Percentiles rank a stretch among this genome's conserved stretches.
Conservation (phyloP, 495 filamentous ascomycete species). For the Neurospora hispaniola region DNA sequence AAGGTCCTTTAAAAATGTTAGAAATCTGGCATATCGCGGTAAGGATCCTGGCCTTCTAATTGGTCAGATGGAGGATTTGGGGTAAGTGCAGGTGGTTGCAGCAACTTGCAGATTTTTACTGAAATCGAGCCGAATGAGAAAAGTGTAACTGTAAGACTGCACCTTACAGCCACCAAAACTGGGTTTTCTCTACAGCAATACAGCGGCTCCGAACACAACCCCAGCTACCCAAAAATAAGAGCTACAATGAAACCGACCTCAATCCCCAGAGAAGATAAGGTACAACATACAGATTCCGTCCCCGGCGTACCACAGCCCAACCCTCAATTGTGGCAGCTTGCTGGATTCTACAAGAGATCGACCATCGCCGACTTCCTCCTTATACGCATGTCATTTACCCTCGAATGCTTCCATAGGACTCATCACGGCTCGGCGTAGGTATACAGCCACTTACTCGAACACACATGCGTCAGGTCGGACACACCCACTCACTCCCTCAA, state of each 20-base stretch:
- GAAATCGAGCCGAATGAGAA: too few relatives aligned
- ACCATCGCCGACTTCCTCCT: background rate
- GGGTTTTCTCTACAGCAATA: too few relatives aligned
- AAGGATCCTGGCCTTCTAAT: too few relatives aligned
- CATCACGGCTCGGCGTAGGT: background rate
- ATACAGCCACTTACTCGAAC: background rate
- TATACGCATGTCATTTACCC: background rate
- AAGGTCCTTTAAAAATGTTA: too few relatives aligned
- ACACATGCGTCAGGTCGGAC: background rate
- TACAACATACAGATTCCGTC: background rate
- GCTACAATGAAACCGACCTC: background rate
- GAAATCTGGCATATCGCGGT: too few relatives aligned
- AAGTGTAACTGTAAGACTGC: too few relatives aligned
- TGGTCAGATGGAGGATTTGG: too few relatives aligned
- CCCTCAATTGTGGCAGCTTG: background rate
- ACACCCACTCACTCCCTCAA: background rate
- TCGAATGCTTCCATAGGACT: background rate
- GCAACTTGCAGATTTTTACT: too few relatives aligned
- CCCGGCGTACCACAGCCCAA: background rate
- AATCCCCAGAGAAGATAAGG: background rate
- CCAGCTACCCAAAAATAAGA: background rate
- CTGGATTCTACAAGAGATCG: background rate
- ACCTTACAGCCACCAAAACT: too few relatives aligned
- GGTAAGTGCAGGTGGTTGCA: too few relatives aligned
- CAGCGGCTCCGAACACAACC: too few relatives aligned